A percentile compares a stretch with the other conserved stretches of the same genome.
Evolutionary conservation across 225 moss, liverwort and hornwort genomes (phyloP).

Genomic region (Ulota crispa): DNA sequence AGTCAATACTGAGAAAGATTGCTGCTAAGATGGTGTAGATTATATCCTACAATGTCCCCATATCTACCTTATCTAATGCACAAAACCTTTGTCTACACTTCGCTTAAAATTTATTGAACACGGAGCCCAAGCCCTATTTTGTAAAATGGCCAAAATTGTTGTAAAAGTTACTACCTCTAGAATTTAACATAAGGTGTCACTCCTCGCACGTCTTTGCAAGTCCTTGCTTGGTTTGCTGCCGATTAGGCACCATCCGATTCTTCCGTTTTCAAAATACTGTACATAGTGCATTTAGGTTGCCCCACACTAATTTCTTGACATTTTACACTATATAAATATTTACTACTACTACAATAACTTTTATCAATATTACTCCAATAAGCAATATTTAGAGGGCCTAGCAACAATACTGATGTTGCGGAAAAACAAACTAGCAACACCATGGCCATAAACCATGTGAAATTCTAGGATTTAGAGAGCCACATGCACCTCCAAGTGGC

Average conservation of each 20-base stretch:
- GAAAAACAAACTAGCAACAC: too few species aligned
- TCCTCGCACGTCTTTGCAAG: neutral
- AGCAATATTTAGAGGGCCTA: too few species aligned
- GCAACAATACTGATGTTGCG: too few species aligned
- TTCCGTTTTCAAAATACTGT: neutral
- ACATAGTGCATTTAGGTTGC: too few species aligned
- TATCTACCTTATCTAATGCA: constrained; percentile 12
- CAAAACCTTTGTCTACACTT: constrained; percentile 3
- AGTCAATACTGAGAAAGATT: neutral
- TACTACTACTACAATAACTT: too few species aligned
- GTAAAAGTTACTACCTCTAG: neutral
- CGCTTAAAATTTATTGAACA: neutral
- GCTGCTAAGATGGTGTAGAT: too few species aligned
- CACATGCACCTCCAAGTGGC: too few species aligned
- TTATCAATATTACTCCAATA: too few species aligned
- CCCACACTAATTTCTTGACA: too few species aligned
- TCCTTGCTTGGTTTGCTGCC: neutral
- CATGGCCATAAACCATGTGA: too few species aligned
- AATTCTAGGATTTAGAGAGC: too few species aligned
- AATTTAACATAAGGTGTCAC: neutral
- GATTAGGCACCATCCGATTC: neutral
- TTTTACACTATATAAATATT: too few species aligned
- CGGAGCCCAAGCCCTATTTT: neutral
- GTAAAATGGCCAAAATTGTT: constrained; percentile 23
- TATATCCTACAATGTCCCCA: neutral